Evolutionary conservation across 768 basidiomycete genomes (phyloP), one percentile per base, ranked within the genome.

Genomic region (Hirschioporus abietinus): DNA sequence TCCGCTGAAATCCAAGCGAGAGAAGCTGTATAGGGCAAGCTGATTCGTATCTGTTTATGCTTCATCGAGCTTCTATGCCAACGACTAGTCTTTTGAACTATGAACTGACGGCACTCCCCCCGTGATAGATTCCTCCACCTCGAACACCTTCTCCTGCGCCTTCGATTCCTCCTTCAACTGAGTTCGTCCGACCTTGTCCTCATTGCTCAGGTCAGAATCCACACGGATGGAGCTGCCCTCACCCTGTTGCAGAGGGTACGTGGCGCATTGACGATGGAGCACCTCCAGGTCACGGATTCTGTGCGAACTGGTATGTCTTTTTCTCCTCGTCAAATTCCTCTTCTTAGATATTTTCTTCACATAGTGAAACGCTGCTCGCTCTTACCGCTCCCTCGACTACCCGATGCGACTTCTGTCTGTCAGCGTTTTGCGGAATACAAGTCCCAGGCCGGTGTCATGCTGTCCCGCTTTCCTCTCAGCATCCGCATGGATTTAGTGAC

Each of bases 371-470:
- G 72, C 73, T 93, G 5, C 84, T 93, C 26, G 90, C 91, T 27
- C 76, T 89, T 2, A 80, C 78, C 35, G 91, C 93, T 15, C 93
- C 93, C 17, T 77, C 86, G 35, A 92, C 92, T n/a, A 85, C 90
- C 26, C 89, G 85, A 76, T 95, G 93, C 72, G 92, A 93, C 73
- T 83, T 94, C 68, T 95, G 93, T 70, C 86, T 88, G 67, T 86
- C 91, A 8, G 90, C 82, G 1, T 94, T 94, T 75, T 95, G 93
- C 72, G 93, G 93, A 10, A 86, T 95, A 67, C 85, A 85, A 62
- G 83, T 95, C 25, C 91, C 86, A 66, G 85, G 84, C 18, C 87
- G 93, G 62, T 95, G 93, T 74, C 73, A 82, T 61, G 90, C 92
- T 0, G 75, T 82, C 20, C 78, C 84, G 17, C 74, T 93, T 15